These are phyloP conservation scores for Aotearoamyces nothofagi DNA, from an alignment of 2,329 filamentous ascomycete genomes.

Conservation along the genomic window DNA sequence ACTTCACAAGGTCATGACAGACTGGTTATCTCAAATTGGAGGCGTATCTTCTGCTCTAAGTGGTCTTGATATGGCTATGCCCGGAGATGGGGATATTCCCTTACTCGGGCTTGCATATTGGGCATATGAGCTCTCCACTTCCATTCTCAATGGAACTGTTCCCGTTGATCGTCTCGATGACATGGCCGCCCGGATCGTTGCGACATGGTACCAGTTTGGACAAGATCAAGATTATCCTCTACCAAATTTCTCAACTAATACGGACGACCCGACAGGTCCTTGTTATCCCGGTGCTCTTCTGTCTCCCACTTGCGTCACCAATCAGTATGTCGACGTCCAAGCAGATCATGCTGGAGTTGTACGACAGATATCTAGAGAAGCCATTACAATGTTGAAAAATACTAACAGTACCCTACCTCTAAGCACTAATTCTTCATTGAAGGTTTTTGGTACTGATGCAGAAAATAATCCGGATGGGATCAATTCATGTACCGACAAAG, in stretches of 20 bases:
- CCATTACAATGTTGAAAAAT: conserved; percentile 47
- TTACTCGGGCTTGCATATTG: conserved; percentile 36
- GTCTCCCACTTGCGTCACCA: conserved; percentile 47
- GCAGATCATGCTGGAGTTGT: conserved; percentile 33
- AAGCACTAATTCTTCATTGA: conserved; percentile 20
- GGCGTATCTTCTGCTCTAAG: conserved; percentile 43
- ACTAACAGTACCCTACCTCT: conserved; percentile 37
- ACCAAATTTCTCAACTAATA: conserved; percentile 45
- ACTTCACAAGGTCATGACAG: conserved; percentile 46
- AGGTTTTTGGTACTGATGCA: conserved; percentile 33
- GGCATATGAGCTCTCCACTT: conserved; percentile 36
- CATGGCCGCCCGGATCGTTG: conserved; percentile 38
- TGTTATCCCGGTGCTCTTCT: conserved; percentile 42
- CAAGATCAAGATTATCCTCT: conserved; percentile 41
- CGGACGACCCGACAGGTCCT: conserved; percentile 34
- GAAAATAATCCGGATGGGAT: conserved; percentile 39
- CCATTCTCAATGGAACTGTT: conserved; percentile 39
- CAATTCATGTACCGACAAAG: conserved; percentile 46
- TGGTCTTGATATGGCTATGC: conserved; percentile 58
- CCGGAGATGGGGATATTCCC: conserved; percentile 38
- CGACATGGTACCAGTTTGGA: conserved; percentile 42
- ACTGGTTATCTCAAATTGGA: conserved; percentile 50
- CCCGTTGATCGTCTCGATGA: conserved; percentile 40
- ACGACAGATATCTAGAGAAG: conserved; percentile 35
- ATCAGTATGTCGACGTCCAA: conserved; percentile 50